Evolutionary conservation across 148 eudicot genomes (phyloP).

Genomic region (Arctostaphylos glauca): DNA sequence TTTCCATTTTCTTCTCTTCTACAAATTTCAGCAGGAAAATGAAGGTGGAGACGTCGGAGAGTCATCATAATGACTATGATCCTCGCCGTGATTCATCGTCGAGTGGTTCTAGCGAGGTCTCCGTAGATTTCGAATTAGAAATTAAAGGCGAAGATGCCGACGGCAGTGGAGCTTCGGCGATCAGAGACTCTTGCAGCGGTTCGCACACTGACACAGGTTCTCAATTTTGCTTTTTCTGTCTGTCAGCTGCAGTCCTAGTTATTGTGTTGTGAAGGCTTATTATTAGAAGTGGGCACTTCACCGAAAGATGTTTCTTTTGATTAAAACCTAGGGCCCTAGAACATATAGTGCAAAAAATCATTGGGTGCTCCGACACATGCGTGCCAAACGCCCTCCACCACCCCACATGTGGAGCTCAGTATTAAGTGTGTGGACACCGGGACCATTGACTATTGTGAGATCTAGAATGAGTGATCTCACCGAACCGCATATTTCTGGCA

Average conservation of each 20-base stretch:
- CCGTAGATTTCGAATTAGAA: neutral
- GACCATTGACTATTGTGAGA: too few relatives aligned
- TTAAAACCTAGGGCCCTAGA: neutral
- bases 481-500: too few relatives aligned
- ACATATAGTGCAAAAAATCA: too few relatives aligned
- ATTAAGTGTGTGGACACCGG: too few relatives aligned
- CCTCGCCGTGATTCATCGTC: neutral
- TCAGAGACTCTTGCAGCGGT: neutral
- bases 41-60: neutral
- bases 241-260: neutral
- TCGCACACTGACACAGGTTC: neutral
- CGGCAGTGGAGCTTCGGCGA: neutral
- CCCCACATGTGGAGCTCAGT: too few relatives aligned
- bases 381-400: too few relatives aligned
- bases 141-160: neutral
- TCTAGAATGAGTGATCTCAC: too few relatives aligned
- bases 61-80: neutral
- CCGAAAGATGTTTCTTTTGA: neutral
- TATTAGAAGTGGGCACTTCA: neutral
- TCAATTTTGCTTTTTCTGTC: neutral
- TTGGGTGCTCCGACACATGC: too few relatives aligned
- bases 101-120: neutral
- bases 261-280: neutral
- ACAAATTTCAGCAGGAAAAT: neutral
- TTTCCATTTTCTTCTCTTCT: neutral